Evolutionary conservation across 2,329 filamentous ascomycete species (phyloP), one percentile per base, ranked within the genome.

Genomic region (Penicillium sp.): DNA sequence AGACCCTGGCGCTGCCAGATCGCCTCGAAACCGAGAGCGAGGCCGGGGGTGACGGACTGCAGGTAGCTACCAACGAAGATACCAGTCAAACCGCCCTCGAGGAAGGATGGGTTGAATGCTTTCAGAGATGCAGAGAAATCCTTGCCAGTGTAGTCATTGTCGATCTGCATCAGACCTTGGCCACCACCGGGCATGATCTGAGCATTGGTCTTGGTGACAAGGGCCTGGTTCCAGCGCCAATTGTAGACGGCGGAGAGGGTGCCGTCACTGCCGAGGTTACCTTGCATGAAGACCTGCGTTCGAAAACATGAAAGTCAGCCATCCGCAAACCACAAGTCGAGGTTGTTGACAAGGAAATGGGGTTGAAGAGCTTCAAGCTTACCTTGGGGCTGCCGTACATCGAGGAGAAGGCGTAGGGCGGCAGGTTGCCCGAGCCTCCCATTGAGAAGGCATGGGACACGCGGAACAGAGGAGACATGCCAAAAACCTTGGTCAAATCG

Each of bases 11-110:
- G 88, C 75, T 95, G 91, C 89, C 89, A 96, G 61, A 98, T 85
- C 47, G 86, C 86, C 74, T 98, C 93, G 52, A 97, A 78, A 60
- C 93, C 93, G 45, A 98, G 77, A 42, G 91, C 82, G 53, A 98
- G 80, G 63, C 81, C 85, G 52, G 89, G 86, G 36, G 93, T 98
- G 53, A 98, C 75, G 43, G 90, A 88, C 73, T 98, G 93, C 51
- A 98, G 80, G 73, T 97, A 97, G 76, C 87, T 93, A 61, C 88
- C 90, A 64, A 98, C 90, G 69, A 89, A 89, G 72, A 97, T 95
- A 62, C 93, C 93, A 26, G 91, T 98, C 44, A 96, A 73, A 47
- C 90, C 89, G 50, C 93, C 91, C 67, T 97, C 90, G 45, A 98
- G 81, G 58, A 85, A 77, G 5, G 90, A 96, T n/a, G 93, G 93